Percentiles rank a stretch among this genome's conserved stretches.
Conservation (phyloP, 768 basidiomycete genomes). For the Psilocybe cyanescens region DNA sequence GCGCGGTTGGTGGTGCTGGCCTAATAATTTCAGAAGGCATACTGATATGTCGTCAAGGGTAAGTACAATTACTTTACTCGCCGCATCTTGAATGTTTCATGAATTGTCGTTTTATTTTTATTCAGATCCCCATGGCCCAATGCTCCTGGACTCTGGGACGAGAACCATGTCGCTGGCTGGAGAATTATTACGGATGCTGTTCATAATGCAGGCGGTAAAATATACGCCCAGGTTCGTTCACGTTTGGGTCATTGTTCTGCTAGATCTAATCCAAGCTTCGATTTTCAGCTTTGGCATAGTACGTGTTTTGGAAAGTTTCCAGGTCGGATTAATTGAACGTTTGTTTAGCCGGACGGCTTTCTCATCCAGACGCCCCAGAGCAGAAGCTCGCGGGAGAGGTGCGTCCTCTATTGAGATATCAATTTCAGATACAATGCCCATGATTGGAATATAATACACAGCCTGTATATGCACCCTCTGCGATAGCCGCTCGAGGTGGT, state of each 20-base stretch:
- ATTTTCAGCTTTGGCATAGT: constrained; percentile 1
- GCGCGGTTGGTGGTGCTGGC: constrained; percentile 38
- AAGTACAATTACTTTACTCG: constrained; percentile 4
- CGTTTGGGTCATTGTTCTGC: background rate
- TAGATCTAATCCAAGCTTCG: background rate
- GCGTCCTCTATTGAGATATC: constrained; percentile 2
- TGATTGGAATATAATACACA: constrained; percentile 19
- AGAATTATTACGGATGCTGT: constrained; percentile 49
- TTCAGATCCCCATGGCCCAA: constrained; percentile 45
- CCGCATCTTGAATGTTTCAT: background rate
- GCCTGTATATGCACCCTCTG: constrained; percentile 50
- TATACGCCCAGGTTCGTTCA: constrained; percentile 41
- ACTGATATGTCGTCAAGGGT: constrained; percentile 47
- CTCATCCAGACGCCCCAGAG: constrained; percentile 41
- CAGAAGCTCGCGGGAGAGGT: constrained; percentile 41
- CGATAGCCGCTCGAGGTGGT: constrained; percentile 43
- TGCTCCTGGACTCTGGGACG: constrained; percentile 50
- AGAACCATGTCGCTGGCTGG: constrained; percentile 48
- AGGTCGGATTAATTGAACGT: background rate
- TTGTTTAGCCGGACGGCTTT: constrained; percentile 34
- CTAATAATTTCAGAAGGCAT: constrained; percentile 44
- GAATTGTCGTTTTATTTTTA: background rate
- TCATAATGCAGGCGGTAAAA: constrained; percentile 44
- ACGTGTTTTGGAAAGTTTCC: background rate
- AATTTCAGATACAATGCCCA: background rate